These are phyloP conservation scores for Colletotrichum spaethianum DNA, from an alignment of 2,329 filamentous ascomycete genomes.

Conservation along the genomic window DNA sequence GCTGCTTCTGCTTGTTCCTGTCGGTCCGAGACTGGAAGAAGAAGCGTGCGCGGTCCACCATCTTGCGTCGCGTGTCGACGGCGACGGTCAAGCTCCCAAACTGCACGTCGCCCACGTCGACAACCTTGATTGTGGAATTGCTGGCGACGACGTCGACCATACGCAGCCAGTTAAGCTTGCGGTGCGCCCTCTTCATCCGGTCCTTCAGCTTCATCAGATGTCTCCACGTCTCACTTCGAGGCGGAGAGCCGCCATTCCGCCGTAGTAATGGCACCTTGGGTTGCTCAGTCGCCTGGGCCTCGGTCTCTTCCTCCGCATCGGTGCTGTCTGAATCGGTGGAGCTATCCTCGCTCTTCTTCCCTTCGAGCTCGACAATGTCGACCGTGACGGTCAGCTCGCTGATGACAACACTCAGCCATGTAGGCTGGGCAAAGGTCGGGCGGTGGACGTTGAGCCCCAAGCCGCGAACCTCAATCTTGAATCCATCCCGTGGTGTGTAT, in stretches of 20 bases:
- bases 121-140: slow-evolving; percentile 82
- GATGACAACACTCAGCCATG: slow-evolving; percentile 92
- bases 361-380: slow-evolving; percentile 78
- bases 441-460: slow-evolving; percentile 91
- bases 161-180: slow-evolving; percentile 88
- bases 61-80: slow-evolving; percentile 92
- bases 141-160: slow-evolving; percentile 91
- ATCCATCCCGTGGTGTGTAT: slow-evolving; percentile 89
- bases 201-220: slow-evolving; percentile 85
- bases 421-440: slow-evolving; percentile 96
- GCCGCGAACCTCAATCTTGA: slow-evolving; percentile 90
- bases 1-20: slow-evolving; percentile 66
- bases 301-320: slow-evolving; percentile 40
- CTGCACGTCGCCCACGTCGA: slow-evolving; percentile 87
- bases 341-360: slow-evolving; percentile 57
- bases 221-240: slow-evolving; percentile 84
- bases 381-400: slow-evolving; percentile 88
- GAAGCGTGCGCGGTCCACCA: slow-evolving; percentile 89
- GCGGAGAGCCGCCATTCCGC: slow-evolving; percentile 49
- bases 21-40: slow-evolving; percentile 84
- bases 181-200: slow-evolving; percentile 86
- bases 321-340: slow-evolving; percentile 47
- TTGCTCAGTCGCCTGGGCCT: slow-evolving; percentile 20
- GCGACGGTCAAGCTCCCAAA: slow-evolving; percentile 87
- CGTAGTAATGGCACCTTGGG: slow-evolving; percentile 43